Evolutionary conservation across 2,329 filamentous ascomycete species (phyloP).

Genomic region (Pyrenochaeta sp.): DNA sequence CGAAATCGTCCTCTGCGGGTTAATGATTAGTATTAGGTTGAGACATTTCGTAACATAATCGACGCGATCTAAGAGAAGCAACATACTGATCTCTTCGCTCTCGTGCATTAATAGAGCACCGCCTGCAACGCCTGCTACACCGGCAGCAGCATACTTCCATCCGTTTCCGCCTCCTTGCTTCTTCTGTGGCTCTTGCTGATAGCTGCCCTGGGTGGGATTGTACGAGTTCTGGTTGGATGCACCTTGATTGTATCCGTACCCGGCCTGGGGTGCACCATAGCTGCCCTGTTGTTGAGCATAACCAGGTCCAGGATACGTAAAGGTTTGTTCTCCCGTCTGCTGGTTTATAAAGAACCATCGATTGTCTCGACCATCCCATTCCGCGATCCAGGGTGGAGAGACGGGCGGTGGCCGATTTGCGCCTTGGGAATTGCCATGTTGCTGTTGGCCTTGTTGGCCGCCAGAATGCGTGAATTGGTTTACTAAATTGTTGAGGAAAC

Average conservation of each 20-base stretch:
- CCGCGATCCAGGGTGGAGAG: conserved; percentile 31
- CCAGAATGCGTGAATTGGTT: conserved; percentile 22
- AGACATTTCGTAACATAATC: too few relatives aligned
- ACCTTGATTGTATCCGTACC: conserved; percentile 24
- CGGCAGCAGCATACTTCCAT: conserved; percentile 36
- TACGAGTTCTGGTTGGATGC: conserved; percentile 25
- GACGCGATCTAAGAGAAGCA: too few relatives aligned
- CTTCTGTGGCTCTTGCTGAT: conserved; percentile 23
- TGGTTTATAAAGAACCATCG: conserved; percentile 38
- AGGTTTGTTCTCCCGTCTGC: conserved; percentile 32
- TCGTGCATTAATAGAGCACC: conserved; percentile 37
- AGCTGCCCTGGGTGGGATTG: conserved; percentile 17
- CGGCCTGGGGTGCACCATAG: conserved; percentile 20
- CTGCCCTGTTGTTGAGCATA: conserved; percentile 29
- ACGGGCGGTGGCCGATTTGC: conserved; percentile 26
- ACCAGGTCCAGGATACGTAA: conserved; percentile 28
- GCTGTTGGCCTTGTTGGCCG: conserved; percentile 17
- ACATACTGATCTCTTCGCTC: conserved; percentile 32
- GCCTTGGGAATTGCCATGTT: conserved; percentile 11
- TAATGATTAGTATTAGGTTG: conserved; percentile 3
- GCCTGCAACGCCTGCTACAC: conserved; percentile 30
- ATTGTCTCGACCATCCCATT: conserved; percentile 30
- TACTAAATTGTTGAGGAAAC: conserved; percentile 27
- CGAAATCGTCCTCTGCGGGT: conserved; percentile 22
- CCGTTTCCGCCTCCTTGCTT: conserved; percentile 28